A percentile compares a stretch with the other conserved stretches of the same genome.
Conservation (phyloP, 164 flowering plant species). For the Aristolochia californica region DNA sequence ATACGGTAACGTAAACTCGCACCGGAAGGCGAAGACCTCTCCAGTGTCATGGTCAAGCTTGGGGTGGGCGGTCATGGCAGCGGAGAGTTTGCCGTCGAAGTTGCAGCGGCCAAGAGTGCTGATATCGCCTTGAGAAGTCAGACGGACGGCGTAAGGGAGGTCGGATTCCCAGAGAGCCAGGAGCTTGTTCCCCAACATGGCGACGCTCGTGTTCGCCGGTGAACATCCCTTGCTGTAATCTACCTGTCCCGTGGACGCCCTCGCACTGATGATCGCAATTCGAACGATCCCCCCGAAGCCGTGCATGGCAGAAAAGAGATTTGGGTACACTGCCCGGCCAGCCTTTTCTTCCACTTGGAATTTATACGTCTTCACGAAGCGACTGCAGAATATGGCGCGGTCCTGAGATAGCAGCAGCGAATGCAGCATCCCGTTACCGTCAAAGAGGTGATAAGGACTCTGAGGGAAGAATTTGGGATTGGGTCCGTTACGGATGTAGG, state of each 20-base stretch:
- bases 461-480: slow-evolving; percentile 70
- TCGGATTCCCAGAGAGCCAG: slow-evolving; percentile 65
- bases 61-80: slow-evolving; percentile 85
- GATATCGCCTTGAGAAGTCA: slow-evolving; percentile 47
- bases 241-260: slow-evolving; percentile 37
- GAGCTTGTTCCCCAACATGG: slow-evolving; percentile 34
- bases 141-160: slow-evolving; percentile 44
- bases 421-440: slow-evolving; percentile 95
- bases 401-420: slow-evolving; percentile 41
- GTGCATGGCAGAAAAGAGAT: slow-evolving; percentile 48
- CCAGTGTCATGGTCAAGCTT: slow-evolving; percentile 49
- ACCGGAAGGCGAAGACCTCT: slow-evolving; percentile 60
- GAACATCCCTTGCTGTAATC: slow-evolving; percentile 48
- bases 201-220: slow-evolving; percentile 63
- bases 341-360: slow-evolving; percentile 32
- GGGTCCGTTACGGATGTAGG: slow-evolving; percentile 82
- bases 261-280: slow-evolving; percentile 31
- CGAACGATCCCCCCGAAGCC: slow-evolving; percentile 44
- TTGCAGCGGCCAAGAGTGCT: slow-evolving; percentile 52
- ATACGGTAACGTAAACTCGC: slow-evolving; percentile 49
- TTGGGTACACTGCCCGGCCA: slow-evolving; percentile 43
- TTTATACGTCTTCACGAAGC: slow-evolving; percentile 63
- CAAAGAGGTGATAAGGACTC: slow-evolving; percentile 78
- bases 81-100: slow-evolving; percentile 33
- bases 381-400: slow-evolving; percentile 57